Conservation (phyloP, 2,329 filamentous ascomycete species). For the Cladosporium austrohemisphaericum region DNA sequence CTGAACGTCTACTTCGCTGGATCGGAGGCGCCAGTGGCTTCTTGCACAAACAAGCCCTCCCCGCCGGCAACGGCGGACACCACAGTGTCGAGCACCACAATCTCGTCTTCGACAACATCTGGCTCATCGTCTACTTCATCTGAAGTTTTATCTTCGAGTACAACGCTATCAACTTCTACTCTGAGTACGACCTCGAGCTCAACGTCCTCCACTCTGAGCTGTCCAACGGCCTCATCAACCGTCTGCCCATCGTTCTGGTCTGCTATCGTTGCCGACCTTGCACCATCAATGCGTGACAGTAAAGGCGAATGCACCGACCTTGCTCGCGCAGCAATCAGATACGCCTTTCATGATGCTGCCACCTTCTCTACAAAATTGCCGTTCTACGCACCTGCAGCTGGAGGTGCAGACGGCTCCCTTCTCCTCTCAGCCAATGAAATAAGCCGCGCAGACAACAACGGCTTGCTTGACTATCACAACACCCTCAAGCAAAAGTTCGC, state of each 20-base stretch:
- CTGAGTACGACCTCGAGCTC: neutral
- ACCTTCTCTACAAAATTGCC: constrained; percentile 22
- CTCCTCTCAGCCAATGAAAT: constrained; percentile 37
- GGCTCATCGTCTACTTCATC: constrained; percentile 7
- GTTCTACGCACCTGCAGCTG: constrained; percentile 26
- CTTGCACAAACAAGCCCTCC: constrained; percentile 3
- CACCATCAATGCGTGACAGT: constrained; percentile 21
- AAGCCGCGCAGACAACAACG: constrained; percentile 40
- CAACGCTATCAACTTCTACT: neutral
- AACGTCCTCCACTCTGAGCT: constrained; percentile 10
- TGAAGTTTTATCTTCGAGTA: neutral
- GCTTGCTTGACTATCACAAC: constrained; percentile 41
- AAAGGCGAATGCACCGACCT: constrained; percentile 31
- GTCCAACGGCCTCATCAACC: constrained; percentile 10
- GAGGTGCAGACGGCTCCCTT: constrained; percentile 42
- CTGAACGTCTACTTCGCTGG: constrained; percentile 19
- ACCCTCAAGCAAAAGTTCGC: constrained; percentile 41
- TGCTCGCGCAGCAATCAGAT: constrained; percentile 34
- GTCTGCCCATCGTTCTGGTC: constrained; percentile 32
- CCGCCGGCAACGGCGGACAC: constrained; percentile 14
- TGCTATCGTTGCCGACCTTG: constrained; percentile 29
- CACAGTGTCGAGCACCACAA: constrained; percentile 22
- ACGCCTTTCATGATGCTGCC: constrained; percentile 34
- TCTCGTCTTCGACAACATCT: constrained; percentile 14
- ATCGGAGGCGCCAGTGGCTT: constrained; percentile 1